Evolutionary conservation across 768 basidiomycete genomes (phyloP), one percentile per base, ranked within the genome.

Genomic region (Stropharia rugosoannulata): DNA sequence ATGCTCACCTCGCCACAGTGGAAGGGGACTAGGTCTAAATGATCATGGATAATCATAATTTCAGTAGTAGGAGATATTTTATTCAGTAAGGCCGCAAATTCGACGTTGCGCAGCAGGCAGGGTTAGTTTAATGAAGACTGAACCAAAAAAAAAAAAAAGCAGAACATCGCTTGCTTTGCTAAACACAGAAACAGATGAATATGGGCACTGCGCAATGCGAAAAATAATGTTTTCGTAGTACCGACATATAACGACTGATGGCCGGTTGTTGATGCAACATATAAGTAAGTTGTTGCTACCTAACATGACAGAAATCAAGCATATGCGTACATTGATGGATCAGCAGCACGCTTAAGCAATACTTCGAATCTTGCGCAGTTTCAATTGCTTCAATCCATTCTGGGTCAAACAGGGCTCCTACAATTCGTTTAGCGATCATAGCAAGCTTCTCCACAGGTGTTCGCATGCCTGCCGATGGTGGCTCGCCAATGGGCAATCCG

Each of bases 11-110:
- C 59, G 18, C 68, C 71, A 55, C 66, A 71, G 11, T 59, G 54
- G 53, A 65, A 68, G 2, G 75, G 75, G 38, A 76, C 65, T 6
- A 75, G 61, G 61, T 77, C 76, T 9, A 69, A 56, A 39, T 63
- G 65, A n/a, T 76, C 75, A 42, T 78, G 77, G n/a, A 78, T 67
- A 25, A 78, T 64, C 37, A 78, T 59, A 19, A 77, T 70, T 16
- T 70, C 68, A n/a, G 66, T 61, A 22, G 71, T 66, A 15, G 45
- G 49, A 7, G 73, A 67, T 13, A 76, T 53, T 29, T 66, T 64
- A 12, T 62, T 37, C 22, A 73, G 64, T 12, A 68, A 60, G 27
- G 64, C 56, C 35, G 58, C 65, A 57, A 71, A 72, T 32, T 70
- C 62, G 48, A 74, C 73, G 7, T 63, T 64, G 57, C 66, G 64